These are phyloP conservation scores for Sungouiella blattae DNA, from an alignment of 805 yeast species.

Conservation along the genomic window DNA sequence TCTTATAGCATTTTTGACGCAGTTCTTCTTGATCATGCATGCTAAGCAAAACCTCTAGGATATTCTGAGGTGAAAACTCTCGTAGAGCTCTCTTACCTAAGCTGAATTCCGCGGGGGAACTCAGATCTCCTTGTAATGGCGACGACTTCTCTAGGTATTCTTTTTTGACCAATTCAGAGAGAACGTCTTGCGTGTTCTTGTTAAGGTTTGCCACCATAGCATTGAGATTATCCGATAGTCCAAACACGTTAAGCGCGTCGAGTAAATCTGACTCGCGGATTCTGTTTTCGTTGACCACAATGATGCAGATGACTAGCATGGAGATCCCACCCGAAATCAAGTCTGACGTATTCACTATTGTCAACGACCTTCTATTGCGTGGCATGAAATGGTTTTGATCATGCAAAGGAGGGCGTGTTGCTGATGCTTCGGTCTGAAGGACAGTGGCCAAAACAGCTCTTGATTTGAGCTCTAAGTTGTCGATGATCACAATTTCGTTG, in stretches of 20 bases:
- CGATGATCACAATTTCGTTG: not conserved
- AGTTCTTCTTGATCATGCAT: not conserved
- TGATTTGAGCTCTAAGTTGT: not conserved
- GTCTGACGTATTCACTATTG: slow-evolving; percentile 24
- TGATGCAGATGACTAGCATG: slow-evolving; percentile 23
- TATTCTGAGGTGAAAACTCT: slow-evolving; percentile 30
- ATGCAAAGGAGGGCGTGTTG: no score
- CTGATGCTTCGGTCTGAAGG: no score
- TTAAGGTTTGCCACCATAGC: slow-evolving; percentile 18
- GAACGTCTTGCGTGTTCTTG: slow-evolving; percentile 18
- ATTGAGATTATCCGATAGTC: slow-evolving; percentile 21
- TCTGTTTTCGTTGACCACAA: slow-evolving; percentile 32
- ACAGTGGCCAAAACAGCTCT: not conserved
- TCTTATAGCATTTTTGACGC: not conserved
- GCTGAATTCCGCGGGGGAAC: slow-evolving; percentile 18
- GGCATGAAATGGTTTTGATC: slow-evolving; percentile 18
- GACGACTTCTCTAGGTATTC: slow-evolving; percentile 25
- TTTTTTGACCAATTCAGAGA: slow-evolving; percentile 24
- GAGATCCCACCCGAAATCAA: slow-evolving; percentile 30
- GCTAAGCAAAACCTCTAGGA: slow-evolving; percentile 20
- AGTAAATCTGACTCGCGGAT: slow-evolving; percentile 25
- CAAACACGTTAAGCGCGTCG: slow-evolving; percentile 20
- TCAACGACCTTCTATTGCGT: slow-evolving; percentile 11
- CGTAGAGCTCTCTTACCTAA: slow-evolving; percentile 31
- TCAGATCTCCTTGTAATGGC: slow-evolving; percentile 13